Conservation (phyloP, 2,329 filamentous ascomycete species). For the Hirsutella thompsonii region DNA sequence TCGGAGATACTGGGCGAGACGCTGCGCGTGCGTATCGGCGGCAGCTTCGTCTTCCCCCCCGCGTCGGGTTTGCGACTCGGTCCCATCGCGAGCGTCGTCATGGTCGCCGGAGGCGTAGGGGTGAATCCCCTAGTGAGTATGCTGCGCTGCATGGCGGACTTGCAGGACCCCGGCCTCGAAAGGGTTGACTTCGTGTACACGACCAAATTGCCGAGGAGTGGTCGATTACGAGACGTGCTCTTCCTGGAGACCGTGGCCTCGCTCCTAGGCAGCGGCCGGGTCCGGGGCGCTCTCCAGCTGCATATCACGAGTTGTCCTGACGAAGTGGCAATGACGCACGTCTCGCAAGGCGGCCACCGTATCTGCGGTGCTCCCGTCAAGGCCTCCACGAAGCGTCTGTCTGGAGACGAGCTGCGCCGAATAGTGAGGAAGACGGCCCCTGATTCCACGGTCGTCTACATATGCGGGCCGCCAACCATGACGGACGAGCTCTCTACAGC, state of each 20-base stretch:
- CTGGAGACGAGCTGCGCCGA: constrained; percentile 24
- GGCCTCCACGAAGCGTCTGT: constrained; percentile 26
- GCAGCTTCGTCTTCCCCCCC: constrained; percentile 71
- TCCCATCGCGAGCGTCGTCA: constrained; percentile 46
- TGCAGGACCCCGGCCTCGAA: constrained; percentile 12
- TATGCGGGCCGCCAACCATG: constrained; percentile 58
- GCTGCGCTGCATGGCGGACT: constrained; percentile 41
- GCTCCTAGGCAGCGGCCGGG: constrained; percentile 22
- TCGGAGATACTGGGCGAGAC: constrained; percentile 42
- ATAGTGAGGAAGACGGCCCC: constrained; percentile 20
- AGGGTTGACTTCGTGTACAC: constrained; percentile 51
- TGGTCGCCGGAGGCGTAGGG: constrained; percentile 72
- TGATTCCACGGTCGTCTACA: constrained; percentile 39
- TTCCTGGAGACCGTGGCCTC: constrained; percentile 35
- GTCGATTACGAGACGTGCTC: constrained; percentile 23
- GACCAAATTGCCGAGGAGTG: constrained; percentile 22
- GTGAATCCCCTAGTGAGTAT: constrained; percentile 75
- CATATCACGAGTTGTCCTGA: constrained; percentile 28
- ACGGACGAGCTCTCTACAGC: constrained; percentile 50
- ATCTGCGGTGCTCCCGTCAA: constrained; percentile 6
- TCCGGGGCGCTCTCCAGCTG: constrained; percentile 29
- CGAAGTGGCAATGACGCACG: not conserved
- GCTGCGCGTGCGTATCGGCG: constrained; percentile 61
- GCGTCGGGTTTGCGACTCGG: constrained; percentile 20
- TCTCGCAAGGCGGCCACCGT: not conserved